Conservation (phyloP, 805 yeast genomes). For the Lachancea cidri region DNA sequence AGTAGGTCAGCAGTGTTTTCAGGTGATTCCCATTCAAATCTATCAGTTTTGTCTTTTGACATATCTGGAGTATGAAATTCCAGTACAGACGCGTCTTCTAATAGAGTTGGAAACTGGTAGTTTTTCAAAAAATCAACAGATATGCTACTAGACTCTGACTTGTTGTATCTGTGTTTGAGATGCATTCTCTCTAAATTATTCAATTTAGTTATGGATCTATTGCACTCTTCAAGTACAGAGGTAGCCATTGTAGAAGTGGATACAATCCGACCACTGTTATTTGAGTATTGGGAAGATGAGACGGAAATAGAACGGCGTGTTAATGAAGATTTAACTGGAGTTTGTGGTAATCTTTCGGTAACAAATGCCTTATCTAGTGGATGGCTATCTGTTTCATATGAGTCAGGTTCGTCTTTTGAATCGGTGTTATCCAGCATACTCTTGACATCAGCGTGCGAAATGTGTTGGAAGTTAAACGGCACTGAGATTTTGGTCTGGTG, state of each 20-base stretch:
- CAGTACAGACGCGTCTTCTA: conserved; percentile 19
- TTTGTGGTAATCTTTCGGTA: conserved; percentile 7
- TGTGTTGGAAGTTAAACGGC: conserved; percentile 38
- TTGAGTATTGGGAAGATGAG: conserved; percentile 8
- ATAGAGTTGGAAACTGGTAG: conserved; percentile 28
- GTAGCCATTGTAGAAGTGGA: conserved; percentile 32
- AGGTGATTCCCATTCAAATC: conserved; percentile 13
- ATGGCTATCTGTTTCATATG: conserved; percentile 3
- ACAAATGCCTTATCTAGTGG: conserved; percentile 10
- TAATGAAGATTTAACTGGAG: background rate
- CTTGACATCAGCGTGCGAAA: conserved; percentile 35
- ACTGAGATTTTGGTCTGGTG: conserved; percentile 30
- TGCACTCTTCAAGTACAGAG: conserved; percentile 16
- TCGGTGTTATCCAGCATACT: conserved; percentile 4
- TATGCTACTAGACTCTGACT: conserved; percentile 17
- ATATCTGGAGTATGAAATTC: conserved; percentile 13
- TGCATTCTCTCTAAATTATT: conserved; percentile 16
- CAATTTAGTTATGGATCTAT: conserved; percentile 12
- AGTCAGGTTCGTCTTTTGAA: conserved; percentile 7
- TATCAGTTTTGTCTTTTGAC: conserved; percentile 5
- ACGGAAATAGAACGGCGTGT: conserved; percentile 5
- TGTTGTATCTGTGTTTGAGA: conserved; percentile 14
- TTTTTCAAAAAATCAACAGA: conserved; percentile 26
- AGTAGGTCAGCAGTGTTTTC: conserved; percentile 7
- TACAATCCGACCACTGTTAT: conserved; percentile 13